A percentile compares a stretch with the other conserved stretches of the same genome.
These are phyloP conservation scores for Calonectria henricotiae DNA, from an alignment of 2,329 filamentous ascomycete species.

Conservation along the genomic window DNA sequence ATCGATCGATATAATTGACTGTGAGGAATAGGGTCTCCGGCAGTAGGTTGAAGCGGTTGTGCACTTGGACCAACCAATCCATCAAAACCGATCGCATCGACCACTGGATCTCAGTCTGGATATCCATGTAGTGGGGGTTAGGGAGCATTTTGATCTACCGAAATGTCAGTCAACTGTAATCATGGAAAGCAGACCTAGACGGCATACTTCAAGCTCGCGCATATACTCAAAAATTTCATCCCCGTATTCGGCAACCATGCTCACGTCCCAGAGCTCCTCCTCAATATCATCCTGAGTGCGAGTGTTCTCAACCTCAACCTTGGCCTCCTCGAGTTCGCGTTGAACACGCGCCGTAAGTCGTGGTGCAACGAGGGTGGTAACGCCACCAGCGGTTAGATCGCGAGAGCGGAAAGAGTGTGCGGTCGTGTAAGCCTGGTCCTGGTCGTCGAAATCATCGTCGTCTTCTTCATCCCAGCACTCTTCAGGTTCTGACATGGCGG, in stretches of 20 bases:
- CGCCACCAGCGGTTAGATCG: slow-evolving; percentile 69
- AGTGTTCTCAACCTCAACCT: slow-evolving; percentile 78
- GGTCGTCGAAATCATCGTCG: slow-evolving; percentile 77
- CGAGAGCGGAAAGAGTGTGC: slow-evolving; percentile 84
- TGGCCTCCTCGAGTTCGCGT: slow-evolving; percentile 80
- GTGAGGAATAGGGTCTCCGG: slow-evolving; percentile 96
- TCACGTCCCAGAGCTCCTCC: slow-evolving; percentile 93
- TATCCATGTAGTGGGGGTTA: slow-evolving; percentile 95
- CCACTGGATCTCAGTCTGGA: slow-evolving; percentile 98
- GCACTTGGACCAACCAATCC: slow-evolving; percentile 98
- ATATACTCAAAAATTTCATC: slow-evolving; percentile 97
- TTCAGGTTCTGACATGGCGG: slow-evolving; percentile 66
- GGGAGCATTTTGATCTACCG: slow-evolving; percentile 83
- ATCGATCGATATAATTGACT: slow-evolving; percentile 98
- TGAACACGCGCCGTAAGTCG: slow-evolving; percentile 78
- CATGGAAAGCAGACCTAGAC: not conserved
- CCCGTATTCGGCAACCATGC: slow-evolving; percentile 97
- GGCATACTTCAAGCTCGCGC: slow-evolving; percentile 85
- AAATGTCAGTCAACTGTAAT: slow-evolving; percentile 47
- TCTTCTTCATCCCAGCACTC: slow-evolving; percentile 88
- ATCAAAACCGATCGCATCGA: slow-evolving; percentile 98
- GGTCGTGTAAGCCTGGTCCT: slow-evolving; percentile 81
- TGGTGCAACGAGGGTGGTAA: slow-evolving; percentile 78
- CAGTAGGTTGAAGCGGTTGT: slow-evolving; percentile 90
- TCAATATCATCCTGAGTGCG: slow-evolving; percentile 83